A percentile compares a stretch with the other conserved stretches of the same genome.
Evolutionary conservation across 352 stramenopile genomes (phyloP).

Genomic region (Pythium periplocum): DNA sequence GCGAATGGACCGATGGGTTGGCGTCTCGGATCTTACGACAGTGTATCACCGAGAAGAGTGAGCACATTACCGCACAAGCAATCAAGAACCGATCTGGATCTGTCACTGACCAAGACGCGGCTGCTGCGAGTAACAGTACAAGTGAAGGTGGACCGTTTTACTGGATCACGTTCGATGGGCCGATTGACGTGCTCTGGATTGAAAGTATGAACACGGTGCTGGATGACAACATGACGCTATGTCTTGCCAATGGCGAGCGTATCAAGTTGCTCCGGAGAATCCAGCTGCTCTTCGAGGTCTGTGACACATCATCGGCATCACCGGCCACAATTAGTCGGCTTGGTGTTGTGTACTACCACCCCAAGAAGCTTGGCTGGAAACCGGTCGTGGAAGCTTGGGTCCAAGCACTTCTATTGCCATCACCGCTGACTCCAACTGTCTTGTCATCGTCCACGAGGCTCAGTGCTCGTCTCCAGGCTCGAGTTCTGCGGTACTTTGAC

Average conservation of each 20-base stretch:
- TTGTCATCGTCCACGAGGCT: conserved; percentile 13
- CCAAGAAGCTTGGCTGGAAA: conserved; percentile 52
- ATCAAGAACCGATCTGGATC: conserved; percentile 3
- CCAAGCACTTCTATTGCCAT: conserved; percentile 28
- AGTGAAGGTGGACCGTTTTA: conserved; percentile 38
- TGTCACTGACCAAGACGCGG: no score
- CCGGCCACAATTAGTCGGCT: conserved; percentile 90
- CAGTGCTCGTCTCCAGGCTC: conserved; percentile 27
- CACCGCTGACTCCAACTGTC: conserved; percentile 3
- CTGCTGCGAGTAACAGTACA: conserved; percentile 3
- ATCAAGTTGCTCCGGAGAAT: conserved; percentile 84
- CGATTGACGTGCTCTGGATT: conserved; percentile 82
- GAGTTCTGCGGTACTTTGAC: conserved; percentile 54
- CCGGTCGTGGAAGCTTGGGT: conserved; percentile 62
- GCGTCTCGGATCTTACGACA: conserved; percentile 62
- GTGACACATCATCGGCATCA: conserved; percentile 86
- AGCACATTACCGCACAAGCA: conserved; percentile 18
- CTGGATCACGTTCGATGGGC: conserved; percentile 84
- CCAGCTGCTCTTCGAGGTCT: conserved; percentile 92
- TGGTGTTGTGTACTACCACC: conserved; percentile 89
- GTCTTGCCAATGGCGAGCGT: conserved; percentile 84
- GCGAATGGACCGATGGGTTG: conserved; percentile 81
- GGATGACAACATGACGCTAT: conserved; percentile 90
- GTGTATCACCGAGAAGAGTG: conserved; percentile 70
- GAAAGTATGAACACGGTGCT: conserved; percentile 88